Percentiles rank a stretch among this genome's conserved stretches.
Conservation (phyloP, 2,329 filamentous ascomycete species). For the Ceratocystis variospora region DNA sequence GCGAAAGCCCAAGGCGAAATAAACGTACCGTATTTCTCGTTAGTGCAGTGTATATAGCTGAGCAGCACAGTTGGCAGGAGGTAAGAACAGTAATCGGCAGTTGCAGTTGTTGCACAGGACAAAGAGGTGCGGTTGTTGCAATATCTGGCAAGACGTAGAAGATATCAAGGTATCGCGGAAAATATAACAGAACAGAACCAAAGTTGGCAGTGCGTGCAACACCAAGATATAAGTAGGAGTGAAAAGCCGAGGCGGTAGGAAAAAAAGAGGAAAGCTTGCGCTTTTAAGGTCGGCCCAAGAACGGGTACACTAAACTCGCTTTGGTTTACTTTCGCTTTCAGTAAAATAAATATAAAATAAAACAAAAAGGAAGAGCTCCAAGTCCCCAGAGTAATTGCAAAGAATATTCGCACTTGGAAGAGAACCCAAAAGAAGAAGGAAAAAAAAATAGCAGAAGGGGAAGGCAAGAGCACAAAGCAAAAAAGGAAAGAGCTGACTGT, state of each 20-base stretch:
- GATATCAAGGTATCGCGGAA: not conserved
- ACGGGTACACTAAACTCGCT: not conserved
- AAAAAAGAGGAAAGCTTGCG: not conserved
- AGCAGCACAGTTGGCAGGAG: not conserved
- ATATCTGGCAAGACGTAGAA: not conserved
- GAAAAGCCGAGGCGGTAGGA: not conserved
- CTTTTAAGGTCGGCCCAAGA: not conserved
- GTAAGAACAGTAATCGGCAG: not conserved
- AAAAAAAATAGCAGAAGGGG: not conserved
- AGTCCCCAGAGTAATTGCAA: not conserved
- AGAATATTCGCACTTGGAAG: conserved; percentile 3
- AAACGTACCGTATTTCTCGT: not conserved
- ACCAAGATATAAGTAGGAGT: conserved; percentile 2
- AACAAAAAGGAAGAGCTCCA: not conserved
- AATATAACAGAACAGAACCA: not conserved
- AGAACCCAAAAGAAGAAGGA: not conserved
- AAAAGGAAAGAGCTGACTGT: not conserved
- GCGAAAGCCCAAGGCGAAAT: not conserved
- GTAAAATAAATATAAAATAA: no score
- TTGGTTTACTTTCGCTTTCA: not conserved
- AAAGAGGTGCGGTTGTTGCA: not conserved
- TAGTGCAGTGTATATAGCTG: not conserved
- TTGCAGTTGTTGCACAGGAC: not conserved
- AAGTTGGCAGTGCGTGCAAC: not conserved
- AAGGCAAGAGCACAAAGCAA: not conserved